Evolutionary conservation across 2,329 filamentous ascomycete species (phyloP).

Genomic region (Grosmannia serpens): DNA sequence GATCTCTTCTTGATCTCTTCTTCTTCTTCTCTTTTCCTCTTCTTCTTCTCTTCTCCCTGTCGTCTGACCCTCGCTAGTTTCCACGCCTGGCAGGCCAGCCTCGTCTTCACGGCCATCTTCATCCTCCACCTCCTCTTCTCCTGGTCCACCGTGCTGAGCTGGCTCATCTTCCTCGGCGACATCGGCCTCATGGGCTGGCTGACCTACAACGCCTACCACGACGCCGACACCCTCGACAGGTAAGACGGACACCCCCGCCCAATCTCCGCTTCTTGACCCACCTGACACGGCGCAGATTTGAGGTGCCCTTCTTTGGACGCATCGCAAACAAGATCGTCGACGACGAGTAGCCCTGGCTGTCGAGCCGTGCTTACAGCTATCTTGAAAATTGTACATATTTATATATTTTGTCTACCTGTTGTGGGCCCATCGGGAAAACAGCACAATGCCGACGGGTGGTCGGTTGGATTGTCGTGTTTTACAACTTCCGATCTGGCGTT

Average conservation of each 20-base stretch:
- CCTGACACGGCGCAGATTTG: conserved; percentile 45
- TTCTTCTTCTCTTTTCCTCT: background rate
- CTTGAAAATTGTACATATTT: background rate
- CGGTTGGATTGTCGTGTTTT: background rate
- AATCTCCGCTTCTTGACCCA: background rate
- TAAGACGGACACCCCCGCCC: conserved; percentile 17
- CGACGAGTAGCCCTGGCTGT: conserved; percentile 48
- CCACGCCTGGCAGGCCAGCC: conserved; percentile 88
- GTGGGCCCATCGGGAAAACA: background rate
- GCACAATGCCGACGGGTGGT: background rate
- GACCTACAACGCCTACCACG: conserved; percentile 68
- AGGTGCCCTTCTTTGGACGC: conserved; percentile 76
- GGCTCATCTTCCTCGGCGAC: conserved; percentile 70
- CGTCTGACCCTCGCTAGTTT: conserved; percentile 44
- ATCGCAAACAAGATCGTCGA: conserved; percentile 85
- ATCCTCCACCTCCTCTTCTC: conserved; percentile 75
- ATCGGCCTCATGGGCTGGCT: conserved; percentile 65
- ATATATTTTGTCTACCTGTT: background rate
- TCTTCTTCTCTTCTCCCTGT: background rate
- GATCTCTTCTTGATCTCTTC: background rate
- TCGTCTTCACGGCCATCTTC: conserved; percentile 66
- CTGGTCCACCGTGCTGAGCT: conserved; percentile 75
- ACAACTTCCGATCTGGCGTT: background rate
- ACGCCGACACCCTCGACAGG: conserved; percentile 59
- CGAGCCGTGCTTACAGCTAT: background rate